phyloP scores from a whole-genome alignment of 1,284 basidiomycete genomes.

The Ustilago sp. region DNA sequence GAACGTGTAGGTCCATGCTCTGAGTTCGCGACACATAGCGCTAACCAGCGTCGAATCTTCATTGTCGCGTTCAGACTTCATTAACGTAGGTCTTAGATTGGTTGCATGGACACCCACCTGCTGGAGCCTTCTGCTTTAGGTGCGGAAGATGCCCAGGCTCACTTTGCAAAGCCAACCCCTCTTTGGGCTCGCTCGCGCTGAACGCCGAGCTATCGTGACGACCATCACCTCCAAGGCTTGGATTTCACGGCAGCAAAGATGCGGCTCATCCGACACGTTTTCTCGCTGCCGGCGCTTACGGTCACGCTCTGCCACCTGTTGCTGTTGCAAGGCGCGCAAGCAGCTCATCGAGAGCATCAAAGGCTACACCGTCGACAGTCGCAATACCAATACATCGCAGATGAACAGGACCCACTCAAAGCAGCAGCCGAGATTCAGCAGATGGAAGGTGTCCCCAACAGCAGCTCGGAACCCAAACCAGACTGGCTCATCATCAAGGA shows the following conservation, averaged over 20 bases:
- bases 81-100: neutral
- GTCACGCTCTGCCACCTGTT: slow-evolving; percentile 2
- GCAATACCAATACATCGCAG: slow-evolving; percentile 48
- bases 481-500: slow-evolving; percentile 49
- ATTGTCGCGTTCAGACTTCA: neutral
- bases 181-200: neutral
- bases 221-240: neutral
- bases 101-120: slow-evolving; percentile 10
- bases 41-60: neutral
- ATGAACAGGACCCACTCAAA: slow-evolving; percentile 48
- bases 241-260: neutral
- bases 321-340: neutral
- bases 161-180: neutral
- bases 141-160: neutral
- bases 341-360: neutral
- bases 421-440: slow-evolving; percentile 48
- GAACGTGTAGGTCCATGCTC: neutral
- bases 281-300: neutral
- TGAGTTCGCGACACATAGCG: neutral
- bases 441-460: slow-evolving; percentile 36
- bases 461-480: slow-evolving; percentile 19
- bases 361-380: slow-evolving; percentile 22
- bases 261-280: neutral
- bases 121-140: neutral
- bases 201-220: neutral